Base-by-base conservation (phyloP, 2,329 filamentous ascomycete genomes). In the Clarireedia paspali region DNA sequence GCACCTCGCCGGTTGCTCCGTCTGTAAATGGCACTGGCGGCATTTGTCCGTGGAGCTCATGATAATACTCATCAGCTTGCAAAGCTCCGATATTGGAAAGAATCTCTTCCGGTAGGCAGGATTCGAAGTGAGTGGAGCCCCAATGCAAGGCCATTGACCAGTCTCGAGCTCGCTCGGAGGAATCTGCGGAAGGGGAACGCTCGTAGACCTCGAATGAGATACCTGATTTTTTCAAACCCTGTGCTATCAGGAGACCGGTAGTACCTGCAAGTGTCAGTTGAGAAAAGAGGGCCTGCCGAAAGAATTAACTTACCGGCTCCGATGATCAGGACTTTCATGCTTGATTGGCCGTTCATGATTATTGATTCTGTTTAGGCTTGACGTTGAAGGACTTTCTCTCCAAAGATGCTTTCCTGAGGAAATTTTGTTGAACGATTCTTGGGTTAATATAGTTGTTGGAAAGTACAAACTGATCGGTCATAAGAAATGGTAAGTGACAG, bases 81-180 rank as follows among this genome's bases (percentile, higher is more conserved):
- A 34, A 4, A 10, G 52, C 38, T 15, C 9, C 20, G 0, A 54
- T 30, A 2, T 48, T 54, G 20, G 34, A 10, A 3, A 54, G n/a
- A 23, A 54, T 42, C 20, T 54, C 52, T 15, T 47, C 23, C 20
- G 52, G 26, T 3, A 54, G 45, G 20, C 44, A 48, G 2, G 23
- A 12, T 26, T 9, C 15, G 12, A 54, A 15, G 38, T 30, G 17
- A 20, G 23, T 20, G 12, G 52, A 48, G 5, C 23, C 44, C 52
- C 52, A 54, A 42, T 47, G 46, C 14, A 47, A 54, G 20, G 52
- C 24, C 52, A 54, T 54, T 17, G 34, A 47, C 52, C 52, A 54
- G 20, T 54, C 45, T 26, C 52, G 52, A 42, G 23, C 10, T 40
- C 45, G 26, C 2, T 48, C 23, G 4, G 20, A 45, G n/a, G 26